phyloP scores from a whole-genome alignment of 2,329 filamentous ascomycete species.

The Sclerotinia spermophila region DNA sequence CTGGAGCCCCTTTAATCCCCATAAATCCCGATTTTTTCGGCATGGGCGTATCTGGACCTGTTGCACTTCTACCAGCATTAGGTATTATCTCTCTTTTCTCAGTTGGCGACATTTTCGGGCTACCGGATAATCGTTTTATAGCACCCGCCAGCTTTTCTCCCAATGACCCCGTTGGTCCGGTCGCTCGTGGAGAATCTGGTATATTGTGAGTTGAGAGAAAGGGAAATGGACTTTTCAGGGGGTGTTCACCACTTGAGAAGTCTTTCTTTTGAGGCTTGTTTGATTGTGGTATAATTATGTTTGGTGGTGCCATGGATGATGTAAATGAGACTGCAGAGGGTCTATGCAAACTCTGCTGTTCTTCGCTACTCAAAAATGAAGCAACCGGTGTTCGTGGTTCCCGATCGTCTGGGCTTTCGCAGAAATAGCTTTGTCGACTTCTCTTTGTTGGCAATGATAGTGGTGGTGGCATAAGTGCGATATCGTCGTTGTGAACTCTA shows the following conservation, averaged over 20 bases:
- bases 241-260: constrained; percentile 24
- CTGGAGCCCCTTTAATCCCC: constrained; percentile 10
- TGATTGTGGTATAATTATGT: not conserved
- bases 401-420: not conserved
- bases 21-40: constrained; percentile 22
- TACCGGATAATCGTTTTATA: constrained; percentile 21
- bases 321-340: not conserved
- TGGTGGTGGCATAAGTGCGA: constrained; percentile 2
- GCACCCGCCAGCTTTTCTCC: constrained; percentile 21
- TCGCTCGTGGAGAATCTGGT: not conserved
- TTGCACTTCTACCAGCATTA: constrained; percentile 21
- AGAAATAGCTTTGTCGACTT: constrained; percentile 7
- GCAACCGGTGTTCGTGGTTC: not conserved
- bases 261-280: constrained; percentile 1
- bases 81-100: constrained; percentile 5
- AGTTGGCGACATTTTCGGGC: not conserved
- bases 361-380: not conserved
- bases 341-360: not conserved
- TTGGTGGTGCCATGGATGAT: not conserved
- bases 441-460: constrained; percentile 8
- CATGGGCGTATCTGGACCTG: constrained; percentile 27
- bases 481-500: not conserved
- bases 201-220: constrained; percentile 16
- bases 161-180: not conserved
- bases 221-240: constrained; percentile 26